phyloP scores from a whole-genome alignment of 2,329 filamentous ascomycete species.

The Dactylellina sp. region DNA sequence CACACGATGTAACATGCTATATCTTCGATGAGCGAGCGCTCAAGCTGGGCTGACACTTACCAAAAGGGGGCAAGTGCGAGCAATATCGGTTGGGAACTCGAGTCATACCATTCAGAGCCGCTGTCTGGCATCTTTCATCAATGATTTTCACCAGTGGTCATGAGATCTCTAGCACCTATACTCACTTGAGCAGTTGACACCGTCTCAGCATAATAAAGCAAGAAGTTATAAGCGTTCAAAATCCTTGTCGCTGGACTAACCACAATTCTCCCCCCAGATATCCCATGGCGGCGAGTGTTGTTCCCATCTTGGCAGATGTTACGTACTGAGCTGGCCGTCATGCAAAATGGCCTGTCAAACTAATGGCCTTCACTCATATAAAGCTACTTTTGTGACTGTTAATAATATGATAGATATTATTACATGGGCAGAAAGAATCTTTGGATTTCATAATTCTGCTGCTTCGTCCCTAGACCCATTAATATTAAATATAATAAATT shows the following conservation, averaged over 20 bases:
- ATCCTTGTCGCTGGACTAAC: background rate
- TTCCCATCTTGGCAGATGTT: background rate
- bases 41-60: background rate
- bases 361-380: no score
- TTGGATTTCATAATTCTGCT: no score
- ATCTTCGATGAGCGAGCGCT: background rate
- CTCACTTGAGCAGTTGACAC: slow-evolving; percentile 31
- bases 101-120: slow-evolving; percentile 30
- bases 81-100: background rate
- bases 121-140: slow-evolving; percentile 17
- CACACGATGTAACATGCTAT: no score
- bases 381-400: no score
- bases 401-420: no score
- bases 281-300: background rate
- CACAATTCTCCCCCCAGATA: slow-evolving; percentile 10
- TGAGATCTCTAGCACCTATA: slow-evolving; percentile 27
- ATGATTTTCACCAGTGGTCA: slow-evolving; percentile 13
- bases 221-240: background rate
- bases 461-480: no score
- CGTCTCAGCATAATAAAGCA: background rate
- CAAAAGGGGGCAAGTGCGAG: background rate
- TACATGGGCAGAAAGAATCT: no score
- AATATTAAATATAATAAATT: no score
- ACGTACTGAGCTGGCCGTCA: no score
- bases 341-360: no score